Evolutionary conservation across 768 basidiomycete species (phyloP), one percentile per base, ranked within the genome.

Genomic region (Crucibulum laeve): DNA sequence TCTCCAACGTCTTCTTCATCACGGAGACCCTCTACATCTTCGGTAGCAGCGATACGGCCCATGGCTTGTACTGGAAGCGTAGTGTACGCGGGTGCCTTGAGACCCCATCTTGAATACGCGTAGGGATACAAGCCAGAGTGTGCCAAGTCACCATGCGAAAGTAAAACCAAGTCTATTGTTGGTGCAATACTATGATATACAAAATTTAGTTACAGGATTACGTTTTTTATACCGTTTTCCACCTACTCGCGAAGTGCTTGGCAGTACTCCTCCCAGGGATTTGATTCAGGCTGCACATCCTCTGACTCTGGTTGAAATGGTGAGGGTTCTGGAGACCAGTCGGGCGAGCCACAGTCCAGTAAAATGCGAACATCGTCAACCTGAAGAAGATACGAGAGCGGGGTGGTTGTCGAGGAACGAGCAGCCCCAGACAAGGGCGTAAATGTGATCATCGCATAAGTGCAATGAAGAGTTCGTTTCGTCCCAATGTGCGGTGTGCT

Each of bases 61-160:
- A 93, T 95, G 43, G 94, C 91, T 53, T 94, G 91, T 0, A 96
- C 92, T 26, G 95, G 95, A 21, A 97, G 77, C 2, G 94, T 95
- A 0, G 90, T 87, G 60, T 98, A 99, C 15, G 92, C 83, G 3
- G 93, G 91, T 17, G 93, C 93, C 46, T 77, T 84, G 32, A 98
- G 73, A 17, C 84, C 84, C 86, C 91, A 93, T 59, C 79, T 76
- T 14, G 92, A 78, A 60, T 89, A 77, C 4, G 96, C 93, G 62
- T 89, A 97, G 8, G 96, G 83, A 58, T 91, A 93, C n/a, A 98
- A 71, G 13, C 95, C 95, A 21, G 86, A 77, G 58, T 96, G 93
- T 0, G 80, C 71, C 10, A 96, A 74, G 54, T 95, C 91, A 1
- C 93, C 94, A 66, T 97, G 93, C 0, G 95, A 96, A 38, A 98